Evolutionary conservation across 495 filamentous ascomycete genomes (phyloP).

Genomic region (Sabuloglossum arenarium): DNA sequence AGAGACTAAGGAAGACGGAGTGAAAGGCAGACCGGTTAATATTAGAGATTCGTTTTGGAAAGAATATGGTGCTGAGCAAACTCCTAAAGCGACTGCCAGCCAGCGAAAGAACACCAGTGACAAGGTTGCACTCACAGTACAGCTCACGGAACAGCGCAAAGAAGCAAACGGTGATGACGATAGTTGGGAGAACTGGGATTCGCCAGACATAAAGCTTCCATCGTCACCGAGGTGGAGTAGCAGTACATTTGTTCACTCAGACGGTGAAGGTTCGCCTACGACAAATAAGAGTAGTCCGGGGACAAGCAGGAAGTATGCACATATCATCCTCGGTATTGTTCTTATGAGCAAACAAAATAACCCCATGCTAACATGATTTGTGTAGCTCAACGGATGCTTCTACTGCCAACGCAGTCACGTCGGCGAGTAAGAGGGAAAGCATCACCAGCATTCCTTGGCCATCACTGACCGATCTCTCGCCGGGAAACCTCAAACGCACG

Average conservation of each 20-base stretch:
- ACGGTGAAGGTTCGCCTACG: not conserved
- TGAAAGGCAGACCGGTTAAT: not conserved
- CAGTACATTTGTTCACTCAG: not conserved
- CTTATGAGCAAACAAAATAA: not conserved
- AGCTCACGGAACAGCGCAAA: not conserved
- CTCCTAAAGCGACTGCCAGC: not conserved
- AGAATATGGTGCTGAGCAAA: not conserved
- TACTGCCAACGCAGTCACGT: no score
- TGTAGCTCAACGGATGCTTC: not conserved
- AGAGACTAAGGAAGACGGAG: not conserved
- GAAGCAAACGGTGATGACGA: not conserved
- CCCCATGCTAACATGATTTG: not conserved
- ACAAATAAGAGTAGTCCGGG: not conserved
- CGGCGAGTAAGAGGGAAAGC: not conserved
- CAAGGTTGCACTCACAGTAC: not conserved
- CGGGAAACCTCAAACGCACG: constrained; percentile 1
- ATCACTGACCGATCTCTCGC: not conserved
- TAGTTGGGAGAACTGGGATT: constrained; percentile 1
- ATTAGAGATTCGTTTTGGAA: not conserved
- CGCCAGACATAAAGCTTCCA: not conserved
- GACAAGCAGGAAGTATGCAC: not conserved
- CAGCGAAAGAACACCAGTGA: not conserved
- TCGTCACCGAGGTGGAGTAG: constrained; percentile 3
- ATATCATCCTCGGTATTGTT: no score
- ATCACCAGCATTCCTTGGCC: not conserved